These are phyloP conservation scores for Neurospora hispaniola DNA, from an alignment of 495 filamentous ascomycete species.

Conservation along the genomic window DNA sequence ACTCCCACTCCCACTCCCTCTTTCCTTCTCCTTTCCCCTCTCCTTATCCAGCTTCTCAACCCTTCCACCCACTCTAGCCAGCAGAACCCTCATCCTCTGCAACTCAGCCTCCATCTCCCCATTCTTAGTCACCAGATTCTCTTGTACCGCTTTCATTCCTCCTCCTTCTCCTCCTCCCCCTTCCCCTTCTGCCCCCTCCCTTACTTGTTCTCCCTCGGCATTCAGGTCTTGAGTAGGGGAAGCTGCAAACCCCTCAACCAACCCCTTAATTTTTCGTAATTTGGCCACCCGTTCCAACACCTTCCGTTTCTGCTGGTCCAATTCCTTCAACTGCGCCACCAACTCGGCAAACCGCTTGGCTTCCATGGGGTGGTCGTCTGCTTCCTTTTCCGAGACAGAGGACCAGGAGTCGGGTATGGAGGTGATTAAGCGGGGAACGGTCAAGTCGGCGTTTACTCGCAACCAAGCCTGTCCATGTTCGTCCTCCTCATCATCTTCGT, in stretches of 20 bases:
- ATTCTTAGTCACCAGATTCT: constrained; percentile 64
- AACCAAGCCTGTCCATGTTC: constrained; percentile 35
- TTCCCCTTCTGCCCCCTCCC: background rate
- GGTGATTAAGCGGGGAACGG: constrained; percentile 26
- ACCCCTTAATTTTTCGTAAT: constrained; percentile 41
- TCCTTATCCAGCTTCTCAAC: constrained; percentile 29
- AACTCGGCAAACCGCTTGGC: constrained; percentile 44
- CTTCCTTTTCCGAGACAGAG: constrained; percentile 15
- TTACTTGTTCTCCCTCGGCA: background rate
- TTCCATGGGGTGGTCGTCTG: constrained; percentile 22
- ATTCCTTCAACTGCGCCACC: constrained; percentile 36
- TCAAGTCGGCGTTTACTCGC: constrained; percentile 33
- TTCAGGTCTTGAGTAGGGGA: background rate
- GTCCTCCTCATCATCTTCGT: constrained; percentile 5
- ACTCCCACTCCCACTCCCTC: background rate
- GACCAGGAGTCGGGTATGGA: background rate
- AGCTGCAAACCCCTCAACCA: constrained; percentile 47
- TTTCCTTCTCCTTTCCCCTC: constrained; percentile 8
- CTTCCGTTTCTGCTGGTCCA: constrained; percentile 43
- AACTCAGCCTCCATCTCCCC: constrained; percentile 65
- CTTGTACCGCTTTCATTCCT: constrained; percentile 47
- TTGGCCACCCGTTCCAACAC: constrained; percentile 45
- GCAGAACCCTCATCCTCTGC: constrained; percentile 64
- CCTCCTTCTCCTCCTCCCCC: constrained; percentile 1
- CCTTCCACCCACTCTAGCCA: constrained; percentile 57